Base-by-base conservation (phyloP, 1,139 yeast species). In the Suhomyces anneliseae region DNA sequence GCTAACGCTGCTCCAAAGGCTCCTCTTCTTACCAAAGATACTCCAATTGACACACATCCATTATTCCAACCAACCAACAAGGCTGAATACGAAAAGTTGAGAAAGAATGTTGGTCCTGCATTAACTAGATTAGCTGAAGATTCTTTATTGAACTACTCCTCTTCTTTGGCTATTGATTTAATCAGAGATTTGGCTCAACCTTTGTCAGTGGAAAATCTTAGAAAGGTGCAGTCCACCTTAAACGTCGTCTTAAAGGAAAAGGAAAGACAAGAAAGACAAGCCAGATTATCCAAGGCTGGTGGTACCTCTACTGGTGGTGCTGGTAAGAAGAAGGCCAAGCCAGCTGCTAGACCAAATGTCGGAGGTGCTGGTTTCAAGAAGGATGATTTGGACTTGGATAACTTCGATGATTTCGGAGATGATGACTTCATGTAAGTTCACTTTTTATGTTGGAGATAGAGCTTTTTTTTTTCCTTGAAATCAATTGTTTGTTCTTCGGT, bases 261-360 rank as follows among this genome's bases (percentile, higher is more conserved):
- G 73, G 93, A 87, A 68, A 86, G 85, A 65, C 87, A 85, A 50
- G 98, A 92, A 72, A 88, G 97, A 74, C 86, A 79, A 60, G 89
- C 87, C 3, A 81, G 95, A 70, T 73, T 87, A 60, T 80, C 85
- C 60, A 85, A 84, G 65, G 79, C 90, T 40, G 93, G 93, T 52
- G 93, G 93, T 54, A 86, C 93, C 41, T 83, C 93, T 37, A 86
- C 95, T 40, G 96, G 95, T 62, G 95, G 97, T 65, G 93, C 95
- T 32, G 97, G 97, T 62, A 90, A 89, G 79, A 88, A 90, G 83
- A 90, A 92, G 81, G 92, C 85, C 54, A 90, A 90, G 76, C 78
- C 80, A 31, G 81, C 82, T 32, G 83, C 78, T 32, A 88, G 88
- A 58, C 82, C 92, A 43, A 85, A 87, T 64, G 81, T 86, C 58